Evolutionary conservation across 129 eudicot species (phyloP).

Genomic region (Flaveria linearis): DNA sequence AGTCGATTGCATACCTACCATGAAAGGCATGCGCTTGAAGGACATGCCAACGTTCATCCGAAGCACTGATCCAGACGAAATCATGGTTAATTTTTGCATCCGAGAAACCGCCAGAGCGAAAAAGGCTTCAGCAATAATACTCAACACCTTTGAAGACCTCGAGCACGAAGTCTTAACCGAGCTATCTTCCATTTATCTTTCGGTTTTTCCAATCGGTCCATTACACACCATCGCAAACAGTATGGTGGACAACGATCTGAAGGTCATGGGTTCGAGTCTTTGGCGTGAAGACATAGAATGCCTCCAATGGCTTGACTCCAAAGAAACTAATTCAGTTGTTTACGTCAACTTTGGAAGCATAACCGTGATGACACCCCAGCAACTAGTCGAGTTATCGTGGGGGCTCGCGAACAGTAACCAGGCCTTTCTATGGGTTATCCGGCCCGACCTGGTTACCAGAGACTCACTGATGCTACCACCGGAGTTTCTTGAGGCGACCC

Average conservation of each 20-base stretch:
- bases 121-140: constrained; percentile 24
- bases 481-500: constrained; percentile 27
- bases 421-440: constrained; percentile 37
- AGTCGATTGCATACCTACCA: constrained; percentile 41
- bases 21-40: constrained; percentile 35
- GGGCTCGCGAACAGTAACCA: constrained; percentile 37
- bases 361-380: constrained; percentile 33
- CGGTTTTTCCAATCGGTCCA: constrained; percentile 26
- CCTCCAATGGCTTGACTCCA: constrained; percentile 33
- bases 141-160: constrained; percentile 39
- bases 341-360: constrained; percentile 41
- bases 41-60: constrained; percentile 39
- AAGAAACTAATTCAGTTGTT: constrained; percentile 30
- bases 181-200: constrained; percentile 24
- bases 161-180: constrained; percentile 34
- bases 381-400: constrained; percentile 38
- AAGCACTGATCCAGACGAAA: constrained; percentile 38
- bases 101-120: constrained; percentile 27
- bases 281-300: constrained; percentile 34
- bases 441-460: constrained; percentile 18
- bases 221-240: neutral
- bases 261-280: constrained; percentile 12
- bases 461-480: constrained; percentile 14
- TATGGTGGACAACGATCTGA: neutral
- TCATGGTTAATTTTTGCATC: constrained; percentile 29